Evolutionary conservation across 352 stramenopile species (phyloP), one percentile per base, ranked within the genome.

Genomic region (Phytophthora cactorum): DNA sequence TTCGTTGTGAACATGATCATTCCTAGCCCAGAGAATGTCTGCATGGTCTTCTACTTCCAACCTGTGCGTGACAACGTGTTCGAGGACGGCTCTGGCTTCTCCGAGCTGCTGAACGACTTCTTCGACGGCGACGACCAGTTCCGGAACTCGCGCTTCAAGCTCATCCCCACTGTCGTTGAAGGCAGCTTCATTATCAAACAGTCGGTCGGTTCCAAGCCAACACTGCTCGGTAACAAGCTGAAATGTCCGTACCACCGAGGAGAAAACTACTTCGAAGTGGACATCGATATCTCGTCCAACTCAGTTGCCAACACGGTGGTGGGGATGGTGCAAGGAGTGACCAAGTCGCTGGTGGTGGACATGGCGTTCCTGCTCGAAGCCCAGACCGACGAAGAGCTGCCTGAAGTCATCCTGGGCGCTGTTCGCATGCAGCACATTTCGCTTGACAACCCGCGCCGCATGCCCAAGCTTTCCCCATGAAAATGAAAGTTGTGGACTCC

Each of bases 181-280:
- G 97, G 97, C 10, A 98, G 97, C 77, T 99, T 98, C 69, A 95
- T 99, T 55, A 97, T 99, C 39, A 91, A 96, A 47, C 94, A 98
- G 65, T 89, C 93, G 28, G 95, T 99, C 28, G 96, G 96, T 9
- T 97, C 88, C 22, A 99, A 97, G 62, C 97, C 97, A 10, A 97
- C 96, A 32, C 91, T 99, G 36, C 83, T 99, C 31, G 97, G 97
- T 27, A 99, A 97, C 69, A 99, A 99, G 75, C 89, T 99, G 17
- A 97, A 98, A 75, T 93, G 86, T 53, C 82, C 75, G 51, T 96
- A 97, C 72, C 74, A 88, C 68, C 86, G 82, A 55, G 90, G 87
- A 47, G 86, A 95, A 54, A 95, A 97, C 62, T 99, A 98, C 77
- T 97, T 99, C 68, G 97, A 99, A 77, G 77, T 99, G 39, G 94